phyloP scores from a whole-genome alignment of 1,284 basidiomycete genomes.

The Puccinia polysora region DNA sequence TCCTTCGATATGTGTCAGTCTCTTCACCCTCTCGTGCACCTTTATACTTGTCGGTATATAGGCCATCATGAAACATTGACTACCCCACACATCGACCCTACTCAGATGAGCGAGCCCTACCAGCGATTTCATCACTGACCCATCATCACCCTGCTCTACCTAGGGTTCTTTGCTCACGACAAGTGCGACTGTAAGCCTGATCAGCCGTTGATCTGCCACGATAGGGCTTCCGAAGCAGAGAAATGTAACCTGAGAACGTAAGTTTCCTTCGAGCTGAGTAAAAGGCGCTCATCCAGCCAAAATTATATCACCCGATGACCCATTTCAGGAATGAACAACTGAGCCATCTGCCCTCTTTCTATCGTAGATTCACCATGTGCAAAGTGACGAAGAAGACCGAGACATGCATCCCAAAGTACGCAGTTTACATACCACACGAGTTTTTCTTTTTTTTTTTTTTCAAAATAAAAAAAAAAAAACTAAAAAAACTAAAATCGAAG shows the following conservation, averaged over 20 bases:
- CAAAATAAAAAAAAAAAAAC: background rate
- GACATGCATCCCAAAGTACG: conserved; percentile 37
- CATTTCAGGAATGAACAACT: background rate
- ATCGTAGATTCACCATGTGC: conserved; percentile 31
- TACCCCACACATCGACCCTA: background rate
- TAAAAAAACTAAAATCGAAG: background rate
- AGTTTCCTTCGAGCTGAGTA: background rate
- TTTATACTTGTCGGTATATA: background rate
- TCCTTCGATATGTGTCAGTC: conserved; percentile 38
- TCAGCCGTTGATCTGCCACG: conserved; percentile 10
- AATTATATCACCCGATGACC: background rate
- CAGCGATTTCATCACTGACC: no score
- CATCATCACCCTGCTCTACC: background rate
- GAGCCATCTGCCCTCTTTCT: background rate
- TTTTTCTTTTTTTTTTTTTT: background rate
- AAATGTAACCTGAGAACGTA: conserved; percentile 42
- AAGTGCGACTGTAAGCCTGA: conserved; percentile 17
- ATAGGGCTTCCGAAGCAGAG: conserved; percentile 19
- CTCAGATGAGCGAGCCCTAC: no score
- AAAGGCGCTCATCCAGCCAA: background rate
- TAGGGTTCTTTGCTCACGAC: conserved; percentile 41
- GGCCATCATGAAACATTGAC: background rate
- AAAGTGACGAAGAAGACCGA: conserved; percentile 36
- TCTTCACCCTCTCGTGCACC: background rate
- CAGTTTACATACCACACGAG: background rate